Percentiles rank a stretch among this genome's conserved stretches.
Conservation (phyloP, 2,329 filamentous ascomycete species). For the Helotiales sp. region DNA sequence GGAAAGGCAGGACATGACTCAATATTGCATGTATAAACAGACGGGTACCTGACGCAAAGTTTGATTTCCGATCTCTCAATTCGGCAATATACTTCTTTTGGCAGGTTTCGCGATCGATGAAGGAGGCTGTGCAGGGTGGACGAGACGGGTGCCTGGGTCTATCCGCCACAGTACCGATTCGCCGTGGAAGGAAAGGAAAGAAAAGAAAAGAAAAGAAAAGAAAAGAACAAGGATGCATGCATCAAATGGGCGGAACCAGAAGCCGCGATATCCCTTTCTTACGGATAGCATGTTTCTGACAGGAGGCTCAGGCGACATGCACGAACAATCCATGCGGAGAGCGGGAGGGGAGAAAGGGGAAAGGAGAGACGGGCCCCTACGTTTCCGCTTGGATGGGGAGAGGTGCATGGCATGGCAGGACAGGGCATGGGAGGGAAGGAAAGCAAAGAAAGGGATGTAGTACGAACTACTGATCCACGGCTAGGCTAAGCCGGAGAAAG, state of each 20-base stretch:
- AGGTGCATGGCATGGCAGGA: neutral
- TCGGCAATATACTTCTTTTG: neutral
- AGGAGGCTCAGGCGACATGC: neutral
- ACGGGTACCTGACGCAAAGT: neutral
- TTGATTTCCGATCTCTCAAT: neutral
- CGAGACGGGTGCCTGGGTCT: conserved; percentile 7
- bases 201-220: neutral
- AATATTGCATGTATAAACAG: neutral
- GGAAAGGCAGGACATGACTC: neutral
- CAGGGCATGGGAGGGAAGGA: neutral
- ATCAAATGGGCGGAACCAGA: too few relatives aligned
- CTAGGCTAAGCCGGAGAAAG: neutral
- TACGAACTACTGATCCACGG: neutral
- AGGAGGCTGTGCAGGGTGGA: too few relatives aligned
- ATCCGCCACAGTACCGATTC: too few relatives aligned
- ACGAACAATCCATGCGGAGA: neutral
- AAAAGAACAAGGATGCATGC: too few relatives aligned
- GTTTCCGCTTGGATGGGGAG: neutral
- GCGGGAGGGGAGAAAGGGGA: neutral
- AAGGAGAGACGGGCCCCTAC: neutral
- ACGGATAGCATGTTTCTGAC: neutral
- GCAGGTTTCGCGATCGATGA: neutral
- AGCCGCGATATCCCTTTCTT: neutral
- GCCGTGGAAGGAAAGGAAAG: neutral
- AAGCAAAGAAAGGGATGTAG: neutral